phyloP scores from a whole-genome alignment of 192 early-diverging fungal genomes.

The Diversispora epigaea region DNA sequence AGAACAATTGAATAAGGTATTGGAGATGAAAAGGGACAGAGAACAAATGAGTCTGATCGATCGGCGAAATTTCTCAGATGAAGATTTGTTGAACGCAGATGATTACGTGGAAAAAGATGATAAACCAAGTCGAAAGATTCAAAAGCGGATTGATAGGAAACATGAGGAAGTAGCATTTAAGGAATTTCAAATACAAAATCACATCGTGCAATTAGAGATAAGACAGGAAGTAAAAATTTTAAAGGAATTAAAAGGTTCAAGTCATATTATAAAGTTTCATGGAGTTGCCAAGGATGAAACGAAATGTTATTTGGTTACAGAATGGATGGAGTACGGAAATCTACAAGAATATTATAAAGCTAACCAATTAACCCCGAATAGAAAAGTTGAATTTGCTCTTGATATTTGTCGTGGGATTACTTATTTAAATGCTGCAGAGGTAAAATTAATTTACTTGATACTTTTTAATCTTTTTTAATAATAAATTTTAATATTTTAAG shows the following conservation, averaged over 20 bases:
- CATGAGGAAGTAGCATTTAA: not conserved
- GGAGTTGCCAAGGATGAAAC: constrained; percentile 17
- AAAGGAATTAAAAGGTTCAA: constrained; percentile 24
- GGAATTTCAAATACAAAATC: not conserved
- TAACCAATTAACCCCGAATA: not conserved
- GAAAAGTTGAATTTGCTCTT: constrained; percentile 39
- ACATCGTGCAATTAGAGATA: not conserved
- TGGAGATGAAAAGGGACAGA: too few relatives aligned
- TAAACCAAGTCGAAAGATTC: too few relatives aligned
- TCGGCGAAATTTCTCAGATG: too few relatives aligned
- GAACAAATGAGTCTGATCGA: too few relatives aligned
- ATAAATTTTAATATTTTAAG: not conserved
- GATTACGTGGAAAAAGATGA: too few relatives aligned
- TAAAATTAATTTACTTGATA: not conserved
- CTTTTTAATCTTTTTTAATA: not conserved
- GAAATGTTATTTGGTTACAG: constrained; percentile 41
- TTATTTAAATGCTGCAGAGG: constrained; percentile 35
- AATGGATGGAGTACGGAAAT: constrained; percentile 41
- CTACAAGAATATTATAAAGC: constrained; percentile 40
- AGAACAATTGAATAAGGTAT: too few relatives aligned
- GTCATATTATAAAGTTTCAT: constrained; percentile 13
- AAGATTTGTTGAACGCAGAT: too few relatives aligned
- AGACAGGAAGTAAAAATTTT: constrained; percentile 8
- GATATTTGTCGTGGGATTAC: constrained; percentile 41
- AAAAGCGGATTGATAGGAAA: not conserved